Evolutionary conservation across 768 basidiomycete genomes (phyloP).

Genomic region (Boletus insuetus): DNA sequence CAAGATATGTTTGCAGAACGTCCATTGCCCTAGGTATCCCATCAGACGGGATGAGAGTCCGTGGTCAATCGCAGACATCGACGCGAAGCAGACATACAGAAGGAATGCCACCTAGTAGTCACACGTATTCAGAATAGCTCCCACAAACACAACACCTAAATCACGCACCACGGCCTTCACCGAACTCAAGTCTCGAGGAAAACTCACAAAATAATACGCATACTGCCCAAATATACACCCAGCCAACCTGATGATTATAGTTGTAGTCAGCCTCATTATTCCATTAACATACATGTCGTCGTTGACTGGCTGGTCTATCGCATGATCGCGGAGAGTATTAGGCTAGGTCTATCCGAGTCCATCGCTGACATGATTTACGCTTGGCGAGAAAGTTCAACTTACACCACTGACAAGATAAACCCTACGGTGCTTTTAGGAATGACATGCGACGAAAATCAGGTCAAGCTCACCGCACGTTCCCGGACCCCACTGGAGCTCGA

Average conservation of each 20-base stretch:
- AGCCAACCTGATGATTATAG: neutral
- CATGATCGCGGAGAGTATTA: too few relatives aligned
- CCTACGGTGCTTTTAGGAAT: neutral
- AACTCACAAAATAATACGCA: conserved; percentile 7
- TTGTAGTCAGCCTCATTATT: neutral
- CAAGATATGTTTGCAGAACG: neutral
- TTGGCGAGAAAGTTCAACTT: neutral
- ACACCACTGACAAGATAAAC: conserved; percentile 1
- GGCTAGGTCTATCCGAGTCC: too few relatives aligned
- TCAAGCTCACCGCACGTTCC: conserved; percentile 1
- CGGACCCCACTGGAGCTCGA: neutral
- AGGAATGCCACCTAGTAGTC: neutral
- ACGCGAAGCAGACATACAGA: neutral
- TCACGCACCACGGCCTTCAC: conserved; percentile 6
- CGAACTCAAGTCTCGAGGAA: conserved; percentile 3
- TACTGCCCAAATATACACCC: conserved; percentile 12
- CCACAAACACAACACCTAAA: neutral
- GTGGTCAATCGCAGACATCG: neutral
- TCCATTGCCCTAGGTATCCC: neutral
- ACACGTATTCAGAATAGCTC: neutral
- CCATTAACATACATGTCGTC: too few relatives aligned
- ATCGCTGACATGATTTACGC: neutral
- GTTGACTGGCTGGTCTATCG: too few relatives aligned
- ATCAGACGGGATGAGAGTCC: neutral
- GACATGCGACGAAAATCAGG: neutral